Evolutionary conservation across 2,329 filamentous ascomycete species (phyloP).

Genomic region (Thermoascus crustaceus): DNA sequence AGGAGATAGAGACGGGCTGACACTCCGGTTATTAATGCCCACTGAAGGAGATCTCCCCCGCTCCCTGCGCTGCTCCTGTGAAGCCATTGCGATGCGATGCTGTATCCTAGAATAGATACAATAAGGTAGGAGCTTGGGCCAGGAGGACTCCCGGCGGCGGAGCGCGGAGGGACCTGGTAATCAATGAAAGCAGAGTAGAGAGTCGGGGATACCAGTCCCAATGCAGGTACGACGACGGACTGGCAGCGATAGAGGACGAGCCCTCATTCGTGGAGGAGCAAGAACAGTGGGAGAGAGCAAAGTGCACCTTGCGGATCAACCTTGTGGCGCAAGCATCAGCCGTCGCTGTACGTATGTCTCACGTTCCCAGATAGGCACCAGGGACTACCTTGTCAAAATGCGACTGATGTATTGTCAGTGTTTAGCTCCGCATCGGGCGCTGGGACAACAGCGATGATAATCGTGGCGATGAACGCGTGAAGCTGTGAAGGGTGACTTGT

Average conservation of each 20-base stretch:
- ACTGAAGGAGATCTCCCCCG: conserved; percentile 31
- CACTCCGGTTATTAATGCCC: conserved; percentile 30
- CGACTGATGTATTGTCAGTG: not conserved
- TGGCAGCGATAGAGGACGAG: not conserved
- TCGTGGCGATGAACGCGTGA: conserved; percentile 1
- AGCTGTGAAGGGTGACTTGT: not conserved
- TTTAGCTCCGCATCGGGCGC: not conserved
- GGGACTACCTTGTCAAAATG: not conserved
- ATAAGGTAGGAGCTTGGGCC: conserved; percentile 5
- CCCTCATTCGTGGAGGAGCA: not conserved
- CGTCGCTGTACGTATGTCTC: not conserved
- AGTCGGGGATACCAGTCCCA: not conserved
- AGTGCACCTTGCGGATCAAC: conserved; percentile 9
- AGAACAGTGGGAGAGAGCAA: not conserved
- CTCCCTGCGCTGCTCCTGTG: conserved; percentile 24
- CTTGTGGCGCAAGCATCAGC: conserved; percentile 4
- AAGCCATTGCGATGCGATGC: conserved; percentile 18
- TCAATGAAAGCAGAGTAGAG: not conserved
- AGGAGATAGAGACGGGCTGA: conserved; percentile 36
- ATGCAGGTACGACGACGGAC: conserved; percentile 1
- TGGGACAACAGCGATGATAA: not conserved
- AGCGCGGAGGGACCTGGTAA: conserved; percentile 1
- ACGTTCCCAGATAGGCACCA: not conserved
- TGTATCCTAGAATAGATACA: conserved; percentile 4
- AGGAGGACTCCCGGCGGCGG: not conserved